Conservation (phyloP, 106 monocot species). For the Acorus calamus region DNA sequence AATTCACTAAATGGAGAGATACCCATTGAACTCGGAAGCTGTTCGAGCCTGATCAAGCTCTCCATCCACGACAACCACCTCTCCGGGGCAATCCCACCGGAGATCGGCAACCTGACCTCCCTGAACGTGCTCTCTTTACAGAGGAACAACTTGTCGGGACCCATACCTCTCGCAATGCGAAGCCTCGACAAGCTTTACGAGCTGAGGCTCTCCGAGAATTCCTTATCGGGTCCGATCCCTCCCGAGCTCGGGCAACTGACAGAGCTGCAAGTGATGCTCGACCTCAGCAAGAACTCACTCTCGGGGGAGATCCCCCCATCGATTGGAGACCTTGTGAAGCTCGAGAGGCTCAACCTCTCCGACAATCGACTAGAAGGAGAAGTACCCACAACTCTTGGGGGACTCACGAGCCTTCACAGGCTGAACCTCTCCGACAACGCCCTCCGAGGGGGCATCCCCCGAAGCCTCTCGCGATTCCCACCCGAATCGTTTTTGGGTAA, state of each 20-base stretch:
- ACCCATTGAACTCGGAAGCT: conserved; percentile 55
- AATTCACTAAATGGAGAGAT: conserved; percentile 49
- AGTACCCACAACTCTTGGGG: conserved; percentile 44
- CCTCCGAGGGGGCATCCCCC: conserved; percentile 56
- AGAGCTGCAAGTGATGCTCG: conserved; percentile 75
- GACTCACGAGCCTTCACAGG: conserved; percentile 65
- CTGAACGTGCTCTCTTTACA: conserved; percentile 64
- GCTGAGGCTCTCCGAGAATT: conserved; percentile 58
- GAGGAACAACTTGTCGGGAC: conserved; percentile 60
- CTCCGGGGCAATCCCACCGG: conserved; percentile 62
- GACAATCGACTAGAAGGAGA: conserved; percentile 57
- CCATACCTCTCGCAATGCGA: conserved; percentile 46
- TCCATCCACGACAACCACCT: conserved; percentile 62
- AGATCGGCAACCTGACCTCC: conserved; percentile 54
- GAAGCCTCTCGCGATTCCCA: conserved; percentile 39
- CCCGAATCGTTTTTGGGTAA: conserved; percentile 42
- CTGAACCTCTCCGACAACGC: conserved; percentile 60
- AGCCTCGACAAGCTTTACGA: conserved; percentile 61
- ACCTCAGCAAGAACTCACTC: conserved; percentile 63
- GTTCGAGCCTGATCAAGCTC: conserved; percentile 56
- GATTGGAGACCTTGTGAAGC: conserved; percentile 60
- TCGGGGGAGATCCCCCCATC: conserved; percentile 65
- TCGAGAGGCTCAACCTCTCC: conserved; percentile 78
- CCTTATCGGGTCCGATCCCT: conserved; percentile 56
- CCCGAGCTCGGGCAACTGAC: conserved; percentile 43